Base-by-base conservation (phyloP, 148 eudicot species). In the Rhododendron henanense region DNA sequence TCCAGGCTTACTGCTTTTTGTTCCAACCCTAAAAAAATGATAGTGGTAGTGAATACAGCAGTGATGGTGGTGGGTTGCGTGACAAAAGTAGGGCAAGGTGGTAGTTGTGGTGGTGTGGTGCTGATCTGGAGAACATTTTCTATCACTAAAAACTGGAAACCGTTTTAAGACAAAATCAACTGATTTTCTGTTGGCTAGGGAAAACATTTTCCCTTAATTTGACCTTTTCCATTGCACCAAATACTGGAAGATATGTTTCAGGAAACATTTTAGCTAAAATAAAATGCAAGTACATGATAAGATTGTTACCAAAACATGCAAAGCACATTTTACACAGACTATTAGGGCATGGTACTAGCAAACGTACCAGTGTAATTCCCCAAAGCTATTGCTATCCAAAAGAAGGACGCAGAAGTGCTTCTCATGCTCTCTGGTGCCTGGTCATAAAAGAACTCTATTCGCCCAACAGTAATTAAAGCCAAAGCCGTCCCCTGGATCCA, bases 381-480 rank as follows among this genome's bases (percentile, higher is more conserved):
- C 5, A 89, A 14, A 2, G 91, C 86, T 37, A 84, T 90, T 11
- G 95, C 86, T 18, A 90, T 87, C 86, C 89, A 87, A 18, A 80
- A 90, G 10, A 92, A 88, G 10, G 93, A 93, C 11, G 86, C 94
- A 11, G 76, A 71, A 71, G 18, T 71, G 19, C 76, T 71, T 71
- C 76, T 71, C 37, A 90, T 90, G 84, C 94, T 89, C 44, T 92
- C 94, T 0, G 93, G 93, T 11, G 92, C 85, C 41, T 92, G 94
- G 57, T 93, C 93, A 59, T 90, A 93, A 2, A 93, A 81, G 81
- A 93, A 93, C 88, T 93, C 93, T 89, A 91, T 23, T 35, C 85
- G 90, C 10, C 93, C 93, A 2, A 92, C 91, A 3, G 83, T 59
- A 88, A 85, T 86, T 67, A 91, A 91, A 28, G 90, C 92, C 61